phyloP scores from a whole-genome alignment of 352 stramenopile genomes.

The Globisporangium takayamanum region DNA sequence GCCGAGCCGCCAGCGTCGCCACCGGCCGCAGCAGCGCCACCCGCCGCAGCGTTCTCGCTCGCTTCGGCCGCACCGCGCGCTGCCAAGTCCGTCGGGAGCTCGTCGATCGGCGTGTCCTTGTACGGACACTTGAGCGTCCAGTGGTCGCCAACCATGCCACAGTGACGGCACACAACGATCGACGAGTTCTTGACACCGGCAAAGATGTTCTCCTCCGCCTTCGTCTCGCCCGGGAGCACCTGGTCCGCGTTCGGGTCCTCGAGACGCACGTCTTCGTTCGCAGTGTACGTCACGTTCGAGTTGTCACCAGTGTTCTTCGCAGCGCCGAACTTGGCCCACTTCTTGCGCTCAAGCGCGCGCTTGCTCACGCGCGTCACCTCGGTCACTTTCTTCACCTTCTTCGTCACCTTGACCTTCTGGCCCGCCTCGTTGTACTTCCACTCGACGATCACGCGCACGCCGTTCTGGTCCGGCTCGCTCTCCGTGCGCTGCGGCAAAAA shows the following conservation, averaged over 20 bases:
- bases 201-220: conserved; percentile 86
- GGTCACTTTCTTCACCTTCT: conserved; percentile 85
- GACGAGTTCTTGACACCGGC: conserved; percentile 83
- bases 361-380: conserved; percentile 82
- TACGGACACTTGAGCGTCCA: conserved; percentile 91
- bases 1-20: conserved; percentile 36
- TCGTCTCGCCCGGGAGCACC: conserved; percentile 82
- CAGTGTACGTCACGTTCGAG: conserved; percentile 85
- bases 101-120: conserved; percentile 81
- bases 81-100: conserved; percentile 64
- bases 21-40: conserved; percentile 19
- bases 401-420: conserved; percentile 90
- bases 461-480: conserved; percentile 73
- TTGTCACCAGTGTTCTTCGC: conserved; percentile 62
- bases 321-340: conserved; percentile 82
- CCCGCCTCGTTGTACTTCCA: conserved; percentile 86
- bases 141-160: conserved; percentile 87
- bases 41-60: conserved; percentile 6
- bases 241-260: conserved; percentile 87
- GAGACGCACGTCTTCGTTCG: conserved; percentile 73
- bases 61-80: conserved; percentile 37
- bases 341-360: conserved; percentile 73
- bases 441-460: conserved; percentile 83
- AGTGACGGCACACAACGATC: conserved; percentile 87
- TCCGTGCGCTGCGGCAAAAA: conserved; percentile 75